These are phyloP conservation scores for Tagetes erecta DNA, from an alignment of 129 eudicot genomes.

Conservation along the genomic window DNA sequence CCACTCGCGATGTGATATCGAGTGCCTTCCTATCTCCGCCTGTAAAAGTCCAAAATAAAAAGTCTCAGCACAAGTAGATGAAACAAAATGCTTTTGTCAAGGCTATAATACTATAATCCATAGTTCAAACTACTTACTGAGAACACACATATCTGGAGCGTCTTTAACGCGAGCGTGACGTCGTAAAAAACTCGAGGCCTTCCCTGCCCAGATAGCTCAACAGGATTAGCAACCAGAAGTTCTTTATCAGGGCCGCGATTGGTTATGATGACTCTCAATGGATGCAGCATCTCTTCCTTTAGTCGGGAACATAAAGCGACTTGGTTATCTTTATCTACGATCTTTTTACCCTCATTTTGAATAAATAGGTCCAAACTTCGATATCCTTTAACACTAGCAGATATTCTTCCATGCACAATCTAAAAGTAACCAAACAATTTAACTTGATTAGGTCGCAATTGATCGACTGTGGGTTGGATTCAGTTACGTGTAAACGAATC, in stretches of 20 bases:
- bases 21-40: slow-evolving; percentile 91
- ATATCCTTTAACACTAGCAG: slow-evolving; percentile 47
- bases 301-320: slow-evolving; percentile 61
- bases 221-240: slow-evolving; percentile 89
- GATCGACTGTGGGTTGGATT: too few relatives aligned
- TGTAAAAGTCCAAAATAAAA: slow-evolving; percentile 31
- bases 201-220: slow-evolving; percentile 81
- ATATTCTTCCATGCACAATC: slow-evolving; percentile 77
- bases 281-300: slow-evolving; percentile 86
- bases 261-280: slow-evolving; percentile 64
- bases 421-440: slow-evolving; percentile 18
- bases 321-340: slow-evolving; percentile 58
- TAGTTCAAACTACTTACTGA: slow-evolving; percentile 49
- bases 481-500: background rate
- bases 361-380: slow-evolving; percentile 76
- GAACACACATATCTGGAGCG: slow-evolving; percentile 73
- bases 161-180: slow-evolving; percentile 66
- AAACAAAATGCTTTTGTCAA: too few relatives aligned
- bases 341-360: slow-evolving; percentile 71
- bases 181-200: slow-evolving; percentile 89
- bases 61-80: too few relatives aligned
- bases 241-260: slow-evolving; percentile 93
- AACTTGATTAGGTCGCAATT: background rate
- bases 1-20: slow-evolving; percentile 70
- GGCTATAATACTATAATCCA: background rate